phyloP scores from a whole-genome alignment of 2,329 filamentous ascomycete genomes.

The Penicillium sp. region DNA sequence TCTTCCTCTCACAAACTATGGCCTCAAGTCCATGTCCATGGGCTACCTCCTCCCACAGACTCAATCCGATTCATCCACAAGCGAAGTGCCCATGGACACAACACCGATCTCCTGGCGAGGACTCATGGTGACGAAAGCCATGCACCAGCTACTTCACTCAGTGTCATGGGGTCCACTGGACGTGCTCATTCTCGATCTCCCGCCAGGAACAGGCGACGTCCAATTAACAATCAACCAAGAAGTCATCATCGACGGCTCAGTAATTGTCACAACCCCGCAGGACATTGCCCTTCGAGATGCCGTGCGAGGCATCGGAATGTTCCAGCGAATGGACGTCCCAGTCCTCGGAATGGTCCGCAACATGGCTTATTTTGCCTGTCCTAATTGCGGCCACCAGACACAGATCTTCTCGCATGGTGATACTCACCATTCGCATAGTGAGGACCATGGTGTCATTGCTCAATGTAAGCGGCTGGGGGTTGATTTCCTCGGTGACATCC shows the following conservation, averaged over 20 bases:
- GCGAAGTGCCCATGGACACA: constrained; percentile 37
- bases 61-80: constrained; percentile 22
- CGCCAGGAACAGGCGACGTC: constrained; percentile 90
- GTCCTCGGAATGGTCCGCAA: constrained; percentile 83
- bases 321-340: constrained; percentile 73
- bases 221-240: constrained; percentile 97
- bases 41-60: constrained; percentile 67
- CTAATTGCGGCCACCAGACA: constrained; percentile 66
- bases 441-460: constrained; percentile 56
- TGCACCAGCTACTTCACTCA: constrained; percentile 91
- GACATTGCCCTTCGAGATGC: constrained; percentile 89
- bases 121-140: constrained; percentile 94
- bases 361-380: constrained; percentile 80
- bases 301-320: constrained; percentile 86
- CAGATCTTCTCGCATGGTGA: constrained; percentile 61
- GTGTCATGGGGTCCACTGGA: constrained; percentile 91
- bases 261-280: constrained; percentile 91
- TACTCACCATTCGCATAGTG: constrained; percentile 26
- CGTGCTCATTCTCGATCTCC: constrained; percentile 80
- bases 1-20: constrained; percentile 85
- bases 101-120: constrained; percentile 92
- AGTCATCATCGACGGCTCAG: constrained; percentile 71
- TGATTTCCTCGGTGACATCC: constrained; percentile 80
- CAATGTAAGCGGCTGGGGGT: constrained; percentile 69
- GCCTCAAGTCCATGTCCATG: constrained; percentile 98